Conservation (phyloP, 164 flowering plant species). For the Berberis vulgaris region DNA sequence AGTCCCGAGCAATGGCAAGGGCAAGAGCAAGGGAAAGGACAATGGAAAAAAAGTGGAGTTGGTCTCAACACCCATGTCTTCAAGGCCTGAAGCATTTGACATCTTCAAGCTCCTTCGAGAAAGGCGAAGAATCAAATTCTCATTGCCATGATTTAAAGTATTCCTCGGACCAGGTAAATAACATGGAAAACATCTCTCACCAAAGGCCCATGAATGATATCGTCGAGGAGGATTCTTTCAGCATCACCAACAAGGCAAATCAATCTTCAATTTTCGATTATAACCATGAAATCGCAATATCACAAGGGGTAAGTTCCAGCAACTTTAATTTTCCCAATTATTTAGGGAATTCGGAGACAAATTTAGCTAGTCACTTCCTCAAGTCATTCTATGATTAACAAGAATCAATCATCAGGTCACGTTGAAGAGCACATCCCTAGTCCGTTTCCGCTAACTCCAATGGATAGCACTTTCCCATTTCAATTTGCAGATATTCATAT, state of each 20-base stretch:
- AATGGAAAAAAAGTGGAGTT: conserved; percentile 20
- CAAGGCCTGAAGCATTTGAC: conserved; percentile 4
- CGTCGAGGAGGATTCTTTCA: background rate
- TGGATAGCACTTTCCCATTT: background rate
- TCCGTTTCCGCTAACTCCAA: background rate
- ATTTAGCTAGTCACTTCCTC: background rate
- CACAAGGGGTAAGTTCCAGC: background rate
- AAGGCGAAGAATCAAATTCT: conserved; percentile 22
- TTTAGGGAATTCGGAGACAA: background rate
- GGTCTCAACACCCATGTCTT: background rate
- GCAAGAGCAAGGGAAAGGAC: conserved; percentile 53
- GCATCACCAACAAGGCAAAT: conserved; percentile 3
- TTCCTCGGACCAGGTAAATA: conserved; percentile 13
- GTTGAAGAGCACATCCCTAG: background rate
- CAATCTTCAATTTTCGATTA: background rate
- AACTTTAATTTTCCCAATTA: background rate
- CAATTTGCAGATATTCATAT: background rate
- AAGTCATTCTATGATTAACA: background rate
- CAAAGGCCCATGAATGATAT: background rate
- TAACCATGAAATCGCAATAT: background rate
- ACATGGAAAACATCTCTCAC: conserved; percentile 12
- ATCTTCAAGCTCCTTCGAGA: conserved; percentile 15
- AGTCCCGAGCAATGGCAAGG: conserved; percentile 44
- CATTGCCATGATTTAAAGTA: conserved; percentile 17
- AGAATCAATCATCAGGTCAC: background rate